Evolutionary conservation across 179 eudicot species (phyloP), one percentile per base, ranked within the genome.

Genomic region (Corrigiola litoralis): DNA sequence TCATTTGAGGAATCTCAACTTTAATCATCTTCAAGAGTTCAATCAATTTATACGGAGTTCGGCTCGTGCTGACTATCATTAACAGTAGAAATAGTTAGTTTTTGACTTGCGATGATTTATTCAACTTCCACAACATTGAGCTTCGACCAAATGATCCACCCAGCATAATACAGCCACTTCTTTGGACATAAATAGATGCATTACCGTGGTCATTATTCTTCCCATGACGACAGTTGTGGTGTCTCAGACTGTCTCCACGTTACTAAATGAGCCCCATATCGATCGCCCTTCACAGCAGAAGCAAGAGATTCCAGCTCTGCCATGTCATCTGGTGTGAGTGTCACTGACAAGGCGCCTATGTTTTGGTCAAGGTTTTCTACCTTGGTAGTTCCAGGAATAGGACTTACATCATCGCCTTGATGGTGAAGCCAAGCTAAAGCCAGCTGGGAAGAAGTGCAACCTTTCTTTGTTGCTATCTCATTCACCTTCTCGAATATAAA

Each of bases 371-470:
- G 40, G 63, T 82, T 80, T 46, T 71, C 76, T 14, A 79, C 42
- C 58, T 74, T 76, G 32, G 86, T 74, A 41, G 82, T 75, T 4
- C 85, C 80, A 0, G 85, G 80, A 2, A 81, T 81, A 0, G 80
- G 84, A 38, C 77, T 71, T 37, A 79, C 83, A 50, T 82, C 83
- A 3, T 61, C 80, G 4, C 84, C 84, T 29, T 80, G 84, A 50
- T 69, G 78, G 59, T 78, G 77, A 14, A 81, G 71, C 82, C 82
- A 78, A 1, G 85, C 82, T 2, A 81, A 61, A 0, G 87, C 84
- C 23, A 82, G 57, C 52, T 80, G 87, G 9, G 82, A 70, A 0
- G 84, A 66, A 31, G 81, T 80, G 63, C 87, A 80, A 21, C 87
- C 81, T 38, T 83, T 80, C 42, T 41, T 53, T 21, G 79, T 20